phyloP scores from a whole-genome alignment of 2,329 filamentous ascomycete species.

The Cephalotrichum gorgonifer region DNA sequence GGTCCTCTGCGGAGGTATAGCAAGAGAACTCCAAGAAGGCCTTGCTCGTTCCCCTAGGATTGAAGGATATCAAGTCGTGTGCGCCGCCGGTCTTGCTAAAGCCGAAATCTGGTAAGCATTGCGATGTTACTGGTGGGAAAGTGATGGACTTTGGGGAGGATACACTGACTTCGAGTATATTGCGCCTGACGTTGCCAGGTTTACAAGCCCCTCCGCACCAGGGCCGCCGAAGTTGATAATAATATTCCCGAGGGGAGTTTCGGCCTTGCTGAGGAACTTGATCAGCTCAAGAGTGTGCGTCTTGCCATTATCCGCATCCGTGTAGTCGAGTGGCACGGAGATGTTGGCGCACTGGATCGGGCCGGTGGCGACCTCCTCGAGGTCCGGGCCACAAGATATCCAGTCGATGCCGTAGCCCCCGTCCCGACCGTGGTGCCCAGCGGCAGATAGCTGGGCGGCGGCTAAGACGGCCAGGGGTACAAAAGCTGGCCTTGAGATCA shows the following conservation, averaged over 20 bases:
- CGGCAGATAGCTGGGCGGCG: too few species aligned
- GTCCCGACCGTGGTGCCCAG: too few species aligned
- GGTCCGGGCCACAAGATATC: neutral
- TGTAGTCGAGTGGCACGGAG: conserved; percentile 12
- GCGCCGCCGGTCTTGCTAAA: conserved; percentile 11
- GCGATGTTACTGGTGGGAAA: conserved; percentile 6
- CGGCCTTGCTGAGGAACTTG: conserved; percentile 6
- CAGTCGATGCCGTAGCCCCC: neutral
- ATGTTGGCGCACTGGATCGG: conserved; percentile 9
- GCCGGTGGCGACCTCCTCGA: neutral
- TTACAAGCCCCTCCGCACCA: conserved; percentile 7
- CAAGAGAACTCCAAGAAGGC: neutral
- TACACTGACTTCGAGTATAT: neutral
- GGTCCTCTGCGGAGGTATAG: neutral
- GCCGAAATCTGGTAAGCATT: conserved; percentile 3
- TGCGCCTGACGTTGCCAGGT: conserved; percentile 4
- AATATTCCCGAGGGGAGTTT: conserved; percentile 17
- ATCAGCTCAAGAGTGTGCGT: conserved; percentile 7
- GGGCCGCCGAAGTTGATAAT: conserved; percentile 20
- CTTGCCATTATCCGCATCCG: conserved; percentile 3
- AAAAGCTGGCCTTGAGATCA: too few species aligned
- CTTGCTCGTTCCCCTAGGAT: conserved; percentile 13
- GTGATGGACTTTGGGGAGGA: neutral
- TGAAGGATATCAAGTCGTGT: conserved; percentile 16
- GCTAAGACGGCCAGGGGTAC: too few species aligned